Evolutionary conservation across 208 protist genomes (phyloP), one percentile per base, ranked within the genome.

Genomic region (Trypanosomatidae sp.): DNA sequence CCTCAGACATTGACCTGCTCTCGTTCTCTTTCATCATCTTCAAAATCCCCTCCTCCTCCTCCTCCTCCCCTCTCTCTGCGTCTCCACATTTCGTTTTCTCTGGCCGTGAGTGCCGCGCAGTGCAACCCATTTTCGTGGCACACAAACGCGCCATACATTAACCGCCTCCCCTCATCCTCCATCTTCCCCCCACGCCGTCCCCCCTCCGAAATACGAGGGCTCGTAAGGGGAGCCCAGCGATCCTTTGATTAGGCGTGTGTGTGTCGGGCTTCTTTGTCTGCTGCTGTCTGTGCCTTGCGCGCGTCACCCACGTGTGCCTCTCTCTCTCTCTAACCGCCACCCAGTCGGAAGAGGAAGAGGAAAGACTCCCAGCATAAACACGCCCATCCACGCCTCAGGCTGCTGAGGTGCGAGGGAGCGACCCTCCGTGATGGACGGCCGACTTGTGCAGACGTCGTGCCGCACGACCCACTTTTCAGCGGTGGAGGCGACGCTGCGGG

Each of bases 401-500:
- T 33, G 30, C 58, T 5, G 3, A 62, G 6, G 8, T 41, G 7
- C 58, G 33, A 13, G 7, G 12, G 25, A 39, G 13, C 44, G 13
- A 5, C 36, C 53, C 12, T 28, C 5, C 28, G 13, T 17, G 64
- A 90, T 90, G 85, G 62, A 81, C 41, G 69, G 46, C 3, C 68
- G 77, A 28, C 60, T 85, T 39, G 71, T 90, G 41, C 79, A 85
- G 67, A 82, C 80, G 33, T 76, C 80, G 52, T 96, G 91, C 80
- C 85, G 70, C 33, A 81, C 89, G 30, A 55, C 68, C 6, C 88
- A 96, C 12, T 94, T 96, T 73, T 66, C 84, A 30, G 66, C 74
- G 3, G 87, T 96, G 39, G 89, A 96, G 84, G 73, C 71, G 22
- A 62, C 79, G 47, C 69, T 96, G 33, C 79, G 87, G 39, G 79